Percentiles rank a stretch among this genome's conserved stretches.
Conservation (phyloP, 805 yeast species). For the Lipomyces yamanashiensis region DNA sequence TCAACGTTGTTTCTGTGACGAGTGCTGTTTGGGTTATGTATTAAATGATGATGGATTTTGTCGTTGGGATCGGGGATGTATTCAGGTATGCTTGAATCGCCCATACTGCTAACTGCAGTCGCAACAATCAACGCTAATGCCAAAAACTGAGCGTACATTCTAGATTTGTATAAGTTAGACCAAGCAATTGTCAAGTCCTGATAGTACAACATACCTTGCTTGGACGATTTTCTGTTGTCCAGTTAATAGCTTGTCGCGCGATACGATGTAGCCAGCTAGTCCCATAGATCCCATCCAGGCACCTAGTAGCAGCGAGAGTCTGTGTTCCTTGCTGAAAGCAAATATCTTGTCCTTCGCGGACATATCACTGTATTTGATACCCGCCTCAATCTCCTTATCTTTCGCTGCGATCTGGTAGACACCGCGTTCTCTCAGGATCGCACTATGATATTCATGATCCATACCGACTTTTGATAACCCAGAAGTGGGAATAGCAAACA, state of each 20-base stretch:
- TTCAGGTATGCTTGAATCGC: constrained; percentile 44
- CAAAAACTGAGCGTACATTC: constrained; percentile 87
- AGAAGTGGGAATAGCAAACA: constrained; percentile 16
- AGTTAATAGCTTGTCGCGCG: constrained; percentile 74
- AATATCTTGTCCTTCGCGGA: neutral
- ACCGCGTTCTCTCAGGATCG: constrained; percentile 25
- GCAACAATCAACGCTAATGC: constrained; percentile 73
- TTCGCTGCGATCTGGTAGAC: constrained; percentile 14
- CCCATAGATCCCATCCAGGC: constrained; percentile 81
- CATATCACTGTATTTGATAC: neutral
- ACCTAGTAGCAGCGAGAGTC: constrained; percentile 52
- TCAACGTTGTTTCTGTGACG: constrained; percentile 8
- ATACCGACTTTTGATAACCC: constrained; percentile 16
- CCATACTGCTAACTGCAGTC: constrained; percentile 51
- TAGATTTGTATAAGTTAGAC: neutral
- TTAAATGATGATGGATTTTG: constrained; percentile 19
- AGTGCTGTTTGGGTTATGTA: constrained; percentile 15
- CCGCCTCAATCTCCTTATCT: constrained; percentile 1
- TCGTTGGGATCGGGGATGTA: constrained; percentile 28
- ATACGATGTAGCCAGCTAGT: constrained; percentile 76
- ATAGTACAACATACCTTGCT: constrained; percentile 51
- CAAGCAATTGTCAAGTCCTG: neutral
- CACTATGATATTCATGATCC: constrained; percentile 23
- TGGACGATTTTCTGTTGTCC: constrained; percentile 79
- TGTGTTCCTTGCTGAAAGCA: constrained; percentile 9